phyloP scores from a whole-genome alignment of 73 alveolate genomes.

The Symbiodinium natans region DNA sequence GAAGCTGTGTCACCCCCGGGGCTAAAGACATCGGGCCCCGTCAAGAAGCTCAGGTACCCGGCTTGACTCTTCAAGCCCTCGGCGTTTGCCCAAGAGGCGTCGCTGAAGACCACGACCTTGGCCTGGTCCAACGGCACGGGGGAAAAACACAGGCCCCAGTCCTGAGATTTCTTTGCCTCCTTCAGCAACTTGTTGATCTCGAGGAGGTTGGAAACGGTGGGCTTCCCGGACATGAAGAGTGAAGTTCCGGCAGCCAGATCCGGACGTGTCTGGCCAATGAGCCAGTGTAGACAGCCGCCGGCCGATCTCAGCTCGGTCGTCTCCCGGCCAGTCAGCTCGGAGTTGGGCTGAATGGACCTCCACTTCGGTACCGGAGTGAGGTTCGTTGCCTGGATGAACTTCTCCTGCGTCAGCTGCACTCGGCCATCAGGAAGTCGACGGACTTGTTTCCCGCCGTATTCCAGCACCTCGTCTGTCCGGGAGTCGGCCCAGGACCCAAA shows the following conservation, averaged over 20 bases:
- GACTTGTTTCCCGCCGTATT: constrained; percentile 34
- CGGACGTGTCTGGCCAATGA: constrained; percentile 16
- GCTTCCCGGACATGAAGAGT: neutral
- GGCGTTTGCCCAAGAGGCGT: constrained; percentile 10
- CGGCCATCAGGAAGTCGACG: neutral
- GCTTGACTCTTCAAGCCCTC: neutral
- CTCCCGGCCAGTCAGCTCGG: neutral
- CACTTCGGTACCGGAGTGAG: neutral
- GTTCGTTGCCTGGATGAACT: constrained; percentile 12
- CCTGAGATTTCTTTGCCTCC: constrained; percentile 4
- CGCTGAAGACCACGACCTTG: constrained; percentile 10
- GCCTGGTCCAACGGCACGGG: neutral
- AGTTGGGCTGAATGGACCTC: neutral
- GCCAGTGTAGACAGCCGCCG: constrained; percentile 41
- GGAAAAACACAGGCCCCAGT: neutral
- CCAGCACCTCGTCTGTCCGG: neutral
- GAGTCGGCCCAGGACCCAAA: constrained; percentile 51
- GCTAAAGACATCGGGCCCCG: neutral
- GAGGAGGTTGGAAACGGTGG: neutral
- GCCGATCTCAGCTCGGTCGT: neutral
- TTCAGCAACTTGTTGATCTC: neutral
- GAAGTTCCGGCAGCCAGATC: constrained; percentile 35
- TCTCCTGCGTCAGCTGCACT: neutral
- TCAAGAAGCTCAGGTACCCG: constrained; percentile 17
- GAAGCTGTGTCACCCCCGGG: neutral